A percentile compares a stretch with the other conserved stretches of the same genome.
Conservation (phyloP, 345 rosid species). For the Arabis hirsuta region DNA sequence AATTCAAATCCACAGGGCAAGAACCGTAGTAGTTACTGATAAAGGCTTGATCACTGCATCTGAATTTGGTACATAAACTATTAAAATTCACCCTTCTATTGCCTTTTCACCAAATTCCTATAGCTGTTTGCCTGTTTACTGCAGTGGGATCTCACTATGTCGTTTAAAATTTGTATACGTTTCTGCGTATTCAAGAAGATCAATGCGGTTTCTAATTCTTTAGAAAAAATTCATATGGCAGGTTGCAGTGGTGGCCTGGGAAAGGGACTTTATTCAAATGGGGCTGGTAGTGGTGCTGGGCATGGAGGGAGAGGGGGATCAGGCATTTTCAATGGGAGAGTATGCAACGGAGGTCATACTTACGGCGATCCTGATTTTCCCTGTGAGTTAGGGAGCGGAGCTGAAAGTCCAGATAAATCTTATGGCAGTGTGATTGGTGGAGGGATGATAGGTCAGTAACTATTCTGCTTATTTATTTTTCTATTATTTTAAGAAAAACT, state of each 20-base stretch:
- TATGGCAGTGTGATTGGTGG: slow-evolving; percentile 79
- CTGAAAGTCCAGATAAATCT: slow-evolving; percentile 74
- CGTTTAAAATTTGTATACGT: background rate
- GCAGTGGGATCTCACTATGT: slow-evolving; percentile 1
- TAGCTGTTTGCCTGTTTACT: slow-evolving; percentile 27
- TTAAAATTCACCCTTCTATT: slow-evolving; percentile 19
- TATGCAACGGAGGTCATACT: slow-evolving; percentile 75
- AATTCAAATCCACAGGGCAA: slow-evolving; percentile 92
- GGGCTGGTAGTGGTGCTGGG: slow-evolving; percentile 98
- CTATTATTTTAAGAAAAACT: slow-evolving; percentile 9
- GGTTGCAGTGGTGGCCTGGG: slow-evolving; percentile 94
- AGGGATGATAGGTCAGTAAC: slow-evolving; percentile 84
- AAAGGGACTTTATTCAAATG: slow-evolving; percentile 77
- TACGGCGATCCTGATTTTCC: slow-evolving; percentile 93
- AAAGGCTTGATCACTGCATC: slow-evolving; percentile 82
- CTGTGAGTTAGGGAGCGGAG: slow-evolving; percentile 96
- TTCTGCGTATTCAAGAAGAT: slow-evolving; percentile 19
- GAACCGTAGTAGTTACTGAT: slow-evolving; percentile 68
- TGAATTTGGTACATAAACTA: slow-evolving; percentile 64
- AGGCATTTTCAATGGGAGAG: slow-evolving; percentile 82
- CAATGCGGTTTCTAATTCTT: slow-evolving; percentile 33
- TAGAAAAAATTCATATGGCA: slow-evolving; percentile 41
- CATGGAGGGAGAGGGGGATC: slow-evolving; percentile 97
- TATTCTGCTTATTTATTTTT: slow-evolving; percentile 14
- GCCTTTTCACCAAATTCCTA: slow-evolving; percentile 21